A percentile compares a stretch with the other conserved stretches of the same genome.
phyloP scores from a whole-genome alignment of 805 yeast genomes.

The Kodamaea nitidulidarum region DNA sequence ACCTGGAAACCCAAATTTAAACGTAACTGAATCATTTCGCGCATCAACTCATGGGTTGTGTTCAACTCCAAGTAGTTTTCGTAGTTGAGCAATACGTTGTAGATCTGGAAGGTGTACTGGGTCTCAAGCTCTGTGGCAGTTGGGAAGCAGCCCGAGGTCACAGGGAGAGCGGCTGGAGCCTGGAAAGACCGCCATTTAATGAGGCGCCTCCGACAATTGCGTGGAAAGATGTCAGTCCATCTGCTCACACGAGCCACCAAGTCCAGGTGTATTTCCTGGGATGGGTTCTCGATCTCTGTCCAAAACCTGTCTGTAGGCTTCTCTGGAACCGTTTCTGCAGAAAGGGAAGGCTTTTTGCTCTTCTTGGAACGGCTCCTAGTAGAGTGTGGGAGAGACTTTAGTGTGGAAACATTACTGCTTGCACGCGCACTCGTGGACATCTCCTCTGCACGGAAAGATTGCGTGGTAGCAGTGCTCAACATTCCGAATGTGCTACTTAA shows the following conservation, averaged over 20 bases:
- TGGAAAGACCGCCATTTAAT: conserved; percentile 92
- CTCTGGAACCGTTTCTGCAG: background rate
- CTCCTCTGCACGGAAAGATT: background rate
- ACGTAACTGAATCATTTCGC: conserved; percentile 83
- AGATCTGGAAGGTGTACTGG: conserved; percentile 78
- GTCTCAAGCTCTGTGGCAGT: conserved; percentile 59
- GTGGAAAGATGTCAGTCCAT: conserved; percentile 90
- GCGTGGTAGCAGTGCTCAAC: background rate
- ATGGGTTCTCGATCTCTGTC: conserved; percentile 58
- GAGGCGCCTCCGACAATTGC: conserved; percentile 55
- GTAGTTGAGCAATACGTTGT: conserved; percentile 66
- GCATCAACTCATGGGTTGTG: conserved; percentile 56
- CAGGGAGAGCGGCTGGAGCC: conserved; percentile 90
- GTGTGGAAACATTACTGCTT: background rate
- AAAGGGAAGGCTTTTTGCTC: background rate
- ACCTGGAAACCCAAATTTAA: conserved; percentile 87
- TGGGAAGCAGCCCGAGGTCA: conserved; percentile 77
- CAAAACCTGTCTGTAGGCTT: conserved; percentile 21
- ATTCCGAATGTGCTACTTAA: background rate
- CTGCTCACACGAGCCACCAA: conserved; percentile 66
- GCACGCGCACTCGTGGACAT: background rate
- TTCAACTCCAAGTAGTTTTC: conserved; percentile 51
- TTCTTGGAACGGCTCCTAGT: too few relatives aligned
- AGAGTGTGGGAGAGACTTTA: background rate
- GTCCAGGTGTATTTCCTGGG: conserved; percentile 56